Evolutionary conservation across 2,329 filamentous ascomycete genomes (phyloP).

Genomic region (Lecanicillium sp.): DNA sequence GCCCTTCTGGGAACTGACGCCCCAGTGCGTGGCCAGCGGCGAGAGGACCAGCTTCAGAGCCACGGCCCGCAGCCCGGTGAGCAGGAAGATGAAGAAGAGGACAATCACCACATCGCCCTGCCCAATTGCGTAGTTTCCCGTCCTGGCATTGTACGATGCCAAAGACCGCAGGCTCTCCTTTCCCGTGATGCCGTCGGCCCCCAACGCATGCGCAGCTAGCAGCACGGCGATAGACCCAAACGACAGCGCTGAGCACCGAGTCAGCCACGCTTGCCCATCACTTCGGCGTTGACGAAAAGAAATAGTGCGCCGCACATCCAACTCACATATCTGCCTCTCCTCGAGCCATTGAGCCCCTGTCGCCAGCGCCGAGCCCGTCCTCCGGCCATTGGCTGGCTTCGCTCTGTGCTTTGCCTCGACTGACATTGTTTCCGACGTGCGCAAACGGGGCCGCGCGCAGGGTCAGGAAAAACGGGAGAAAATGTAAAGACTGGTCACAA

Average conservation of each 20-base stretch:
- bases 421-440: neutral
- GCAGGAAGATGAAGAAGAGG: constrained; percentile 69
- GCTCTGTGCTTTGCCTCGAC: neutral
- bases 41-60: constrained; percentile 82
- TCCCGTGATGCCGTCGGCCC: neutral
- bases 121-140: constrained; percentile 68
- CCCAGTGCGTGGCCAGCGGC: constrained; percentile 66
- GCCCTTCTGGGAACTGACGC: constrained; percentile 69
- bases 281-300: too few species aligned
- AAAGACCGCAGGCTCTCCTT: neutral
- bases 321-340: neutral
- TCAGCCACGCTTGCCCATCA: too few species aligned
- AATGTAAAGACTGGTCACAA: too few species aligned
- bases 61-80: constrained; percentile 78
- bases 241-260: neutral
- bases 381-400: neutral
- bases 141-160: constrained; percentile 22
- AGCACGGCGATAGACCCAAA: neutral
- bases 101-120: constrained; percentile 75
- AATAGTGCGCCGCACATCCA: too few species aligned
- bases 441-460: too few species aligned
- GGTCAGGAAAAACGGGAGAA: too few species aligned
- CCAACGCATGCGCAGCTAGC: neutral
- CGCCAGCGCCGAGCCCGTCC: neutral
- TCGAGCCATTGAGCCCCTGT: neutral